Base-by-base conservation (phyloP, 805 yeast genomes). In the Teunomyces stri region DNA sequence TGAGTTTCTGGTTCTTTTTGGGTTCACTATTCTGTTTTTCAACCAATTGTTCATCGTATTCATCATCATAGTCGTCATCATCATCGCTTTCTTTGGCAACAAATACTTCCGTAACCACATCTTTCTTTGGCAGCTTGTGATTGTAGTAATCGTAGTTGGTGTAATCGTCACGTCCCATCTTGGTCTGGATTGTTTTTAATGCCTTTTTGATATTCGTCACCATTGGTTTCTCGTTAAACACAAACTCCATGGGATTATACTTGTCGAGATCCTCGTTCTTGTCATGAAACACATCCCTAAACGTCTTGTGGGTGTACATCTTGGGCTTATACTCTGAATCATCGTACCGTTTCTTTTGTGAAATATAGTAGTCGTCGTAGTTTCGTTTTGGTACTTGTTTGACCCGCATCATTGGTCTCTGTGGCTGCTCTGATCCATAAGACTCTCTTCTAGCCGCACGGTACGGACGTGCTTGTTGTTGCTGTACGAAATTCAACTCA, bases 201-300 rank as follows among this genome's bases (percentile, higher is more conserved):
- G 68, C 68, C 18, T 56, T 40, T n/a, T 46, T 53, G 16, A 68
- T 43, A 16, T 45, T 47, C 6, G 43, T 43, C 20, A 31, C 42
- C 38, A 56, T 60, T 7, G 55, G 60, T 18, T 53, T 58, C 22
- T 54, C 58, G 31, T 66, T 65, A 51, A 73, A 73, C 5, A 73
- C 76, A 34, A 59, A 54, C 45, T 70, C 75, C 51, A 67, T 66
- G 2, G 78, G 78, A 47, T 69, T 72, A 42, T 66, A 65, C 36
- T 56, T 58, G 31, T 57, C 64, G 30, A 52, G 50, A 15, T 55
- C 57, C 42, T 69, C 72, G 5, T 66, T 63, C 20, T 57, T 56
- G 35, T 66, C 65, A 11, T 52, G 51, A 47, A 72, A 72, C 3
- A 72, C 74, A 5, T 71, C 71, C 20, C 55, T 49, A 50, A 71